Percentiles rank a stretch among this genome's conserved stretches.
Conservation (phyloP, 345 rosid species). For the Zanthoxylum bungeanum region DNA sequence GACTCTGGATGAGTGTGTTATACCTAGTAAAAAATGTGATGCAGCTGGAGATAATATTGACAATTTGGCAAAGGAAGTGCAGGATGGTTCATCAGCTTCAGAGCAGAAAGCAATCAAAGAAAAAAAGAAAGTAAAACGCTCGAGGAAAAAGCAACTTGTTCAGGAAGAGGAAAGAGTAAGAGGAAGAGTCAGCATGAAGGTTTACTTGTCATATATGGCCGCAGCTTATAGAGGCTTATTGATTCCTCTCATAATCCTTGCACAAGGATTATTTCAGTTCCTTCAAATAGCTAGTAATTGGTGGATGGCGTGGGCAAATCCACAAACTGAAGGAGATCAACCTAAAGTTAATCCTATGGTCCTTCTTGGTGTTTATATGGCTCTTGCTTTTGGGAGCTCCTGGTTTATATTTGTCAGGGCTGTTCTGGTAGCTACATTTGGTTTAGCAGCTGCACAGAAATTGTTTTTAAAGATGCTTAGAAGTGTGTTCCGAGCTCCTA, state of each 20-base stretch:
- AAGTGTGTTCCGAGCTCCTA: slow-evolving; percentile 92
- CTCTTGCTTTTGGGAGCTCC: slow-evolving; percentile 97
- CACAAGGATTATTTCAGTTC: slow-evolving; percentile 86
- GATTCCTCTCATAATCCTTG: slow-evolving; percentile 85
- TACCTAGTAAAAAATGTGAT: slow-evolving; percentile 49
- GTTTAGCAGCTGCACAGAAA: slow-evolving; percentile 96
- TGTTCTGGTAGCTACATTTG: slow-evolving; percentile 96
- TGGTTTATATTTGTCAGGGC: slow-evolving; percentile 95
- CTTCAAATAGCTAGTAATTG: slow-evolving; percentile 98
- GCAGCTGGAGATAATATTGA: slow-evolving; percentile 52
- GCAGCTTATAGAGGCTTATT: slow-evolving; percentile 93
- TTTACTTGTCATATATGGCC: slow-evolving; percentile 93
- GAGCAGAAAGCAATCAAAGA: slow-evolving; percentile 80
- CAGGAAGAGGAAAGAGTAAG: slow-evolving; percentile 99
- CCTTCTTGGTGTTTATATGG: slow-evolving; percentile 86
- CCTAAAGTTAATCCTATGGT: slow-evolving; percentile 81
- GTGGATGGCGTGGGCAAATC: slow-evolving; percentile 99
- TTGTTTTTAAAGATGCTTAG: slow-evolving; percentile 89
- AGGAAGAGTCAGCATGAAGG: slow-evolving; percentile 97
- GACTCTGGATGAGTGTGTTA: slow-evolving; percentile 32
- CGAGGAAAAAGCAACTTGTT: slow-evolving; percentile 91
- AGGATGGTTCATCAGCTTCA: slow-evolving; percentile 72
- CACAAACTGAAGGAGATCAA: slow-evolving; percentile 89
- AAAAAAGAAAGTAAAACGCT: slow-evolving; percentile 84
- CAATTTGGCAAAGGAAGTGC: slow-evolving; percentile 79